A percentile compares a stretch with the other conserved stretches of the same genome.
Evolutionary conservation across 176 grass and related monocot genomes (phyloP).

Genomic region (Puya raimondii): DNA sequence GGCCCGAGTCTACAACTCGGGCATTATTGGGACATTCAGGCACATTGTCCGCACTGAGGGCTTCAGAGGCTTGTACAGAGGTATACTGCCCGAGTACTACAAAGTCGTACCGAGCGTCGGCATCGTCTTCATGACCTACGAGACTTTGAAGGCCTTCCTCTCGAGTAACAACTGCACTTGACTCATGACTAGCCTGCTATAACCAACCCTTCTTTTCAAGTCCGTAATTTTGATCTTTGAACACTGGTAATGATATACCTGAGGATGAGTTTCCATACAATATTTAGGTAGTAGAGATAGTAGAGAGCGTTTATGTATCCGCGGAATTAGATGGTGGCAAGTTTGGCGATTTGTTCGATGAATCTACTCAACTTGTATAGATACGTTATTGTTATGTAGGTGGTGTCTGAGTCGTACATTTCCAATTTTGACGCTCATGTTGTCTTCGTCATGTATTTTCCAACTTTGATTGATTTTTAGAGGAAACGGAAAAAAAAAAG

Average conservation of each 20-base stretch:
- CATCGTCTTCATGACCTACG: constrained; percentile 93
- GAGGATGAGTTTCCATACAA: not conserved
- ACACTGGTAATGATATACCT: not conserved
- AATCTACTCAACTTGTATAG: not conserved
- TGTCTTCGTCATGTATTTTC: no score
- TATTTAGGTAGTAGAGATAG: constrained; percentile 20
- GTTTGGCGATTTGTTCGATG: constrained; percentile 51
- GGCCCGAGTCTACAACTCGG: constrained; percentile 59
- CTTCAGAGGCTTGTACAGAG: constrained; percentile 83
- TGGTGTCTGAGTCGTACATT: no score
- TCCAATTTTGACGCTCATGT: no score
- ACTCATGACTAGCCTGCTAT: constrained; percentile 32
- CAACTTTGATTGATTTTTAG: no score
- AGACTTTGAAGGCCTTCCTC: constrained; percentile 61
- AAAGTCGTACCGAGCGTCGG: constrained; percentile 92
- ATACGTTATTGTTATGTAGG: constrained; percentile 11
- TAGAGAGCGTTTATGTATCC: constrained; percentile 29
- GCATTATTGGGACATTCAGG: constrained; percentile 66
- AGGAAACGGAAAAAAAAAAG: no score
- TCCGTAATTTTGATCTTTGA: not conserved
- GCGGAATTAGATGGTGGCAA: constrained; percentile 36
- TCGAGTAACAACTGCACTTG: constrained; percentile 5
- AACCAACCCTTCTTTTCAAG: not conserved
- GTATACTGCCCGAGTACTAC: constrained; percentile 91
- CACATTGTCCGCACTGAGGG: constrained; percentile 67